Percentiles rank a stretch among this genome's conserved stretches.
Conservation (phyloP, 1,284 basidiomycete genomes). For the Violaceomyces palustris region DNA sequence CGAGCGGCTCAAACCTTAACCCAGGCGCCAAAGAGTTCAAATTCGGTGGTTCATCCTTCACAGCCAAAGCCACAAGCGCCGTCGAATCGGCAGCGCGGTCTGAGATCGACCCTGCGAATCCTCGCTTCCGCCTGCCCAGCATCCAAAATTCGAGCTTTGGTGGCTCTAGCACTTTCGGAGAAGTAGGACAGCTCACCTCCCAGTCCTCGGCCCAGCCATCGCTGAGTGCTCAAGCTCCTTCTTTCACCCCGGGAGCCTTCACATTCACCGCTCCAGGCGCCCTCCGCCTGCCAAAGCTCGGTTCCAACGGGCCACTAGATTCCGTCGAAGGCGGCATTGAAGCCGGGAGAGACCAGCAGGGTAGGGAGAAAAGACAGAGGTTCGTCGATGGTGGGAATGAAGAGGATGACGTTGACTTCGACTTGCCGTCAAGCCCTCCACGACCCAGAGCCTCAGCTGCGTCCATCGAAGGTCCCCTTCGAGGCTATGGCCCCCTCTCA, state of each 20-base stretch:
- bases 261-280: constrained; percentile 34
- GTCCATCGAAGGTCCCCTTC: constrained; percentile 37
- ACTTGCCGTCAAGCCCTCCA: constrained; percentile 15
- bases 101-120: constrained; percentile 7
- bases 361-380: constrained; percentile 33
- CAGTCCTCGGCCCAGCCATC: neutral
- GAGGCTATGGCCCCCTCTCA: constrained; percentile 18
- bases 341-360: constrained; percentile 15
- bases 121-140: constrained; percentile 37
- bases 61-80: too few species aligned
- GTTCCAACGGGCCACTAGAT: too few species aligned
- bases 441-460: constrained; percentile 30
- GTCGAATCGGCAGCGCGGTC: too few species aligned
- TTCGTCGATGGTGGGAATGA: constrained; percentile 23
- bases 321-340: neutral
- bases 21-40: constrained; percentile 35
- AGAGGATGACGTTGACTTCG: constrained; percentile 7
- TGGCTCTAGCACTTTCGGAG: constrained; percentile 18
- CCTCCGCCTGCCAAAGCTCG: too few species aligned
- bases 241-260: constrained; percentile 37
- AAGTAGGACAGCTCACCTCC: neutral
- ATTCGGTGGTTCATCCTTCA: constrained; percentile 19
- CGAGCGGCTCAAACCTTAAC: constrained; percentile 24
- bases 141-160: constrained; percentile 41
- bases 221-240: constrained; percentile 37